phyloP scores from a whole-genome alignment of 345 rosid species.

The Anastatica hierochuntica region DNA sequence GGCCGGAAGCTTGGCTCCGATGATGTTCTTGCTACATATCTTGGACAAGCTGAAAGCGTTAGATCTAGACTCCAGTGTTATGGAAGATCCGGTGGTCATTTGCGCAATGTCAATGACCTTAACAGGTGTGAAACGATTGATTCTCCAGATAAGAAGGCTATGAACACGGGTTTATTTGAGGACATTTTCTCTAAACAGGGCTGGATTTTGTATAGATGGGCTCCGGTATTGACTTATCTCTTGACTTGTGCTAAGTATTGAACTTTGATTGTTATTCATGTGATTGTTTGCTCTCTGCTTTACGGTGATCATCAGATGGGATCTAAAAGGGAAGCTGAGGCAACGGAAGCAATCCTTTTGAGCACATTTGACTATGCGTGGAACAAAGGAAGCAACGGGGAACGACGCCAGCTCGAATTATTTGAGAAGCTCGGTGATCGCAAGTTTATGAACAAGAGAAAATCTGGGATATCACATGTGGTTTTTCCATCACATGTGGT shows the following conservation, averaged over 20 bases:
- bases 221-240: constrained; percentile 37
- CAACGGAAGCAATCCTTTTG: constrained; percentile 50
- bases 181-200: constrained; percentile 42
- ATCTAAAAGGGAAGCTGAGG: constrained; percentile 49
- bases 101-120: constrained; percentile 32
- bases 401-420: constrained; percentile 51
- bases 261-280: neutral
- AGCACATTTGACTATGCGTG: constrained; percentile 76
- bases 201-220: constrained; percentile 65
- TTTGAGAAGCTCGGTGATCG: constrained; percentile 39
- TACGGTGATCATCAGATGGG: no score
- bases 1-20: constrained; percentile 39
- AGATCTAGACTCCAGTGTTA: constrained; percentile 68
- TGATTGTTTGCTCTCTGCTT: neutral
- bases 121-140: constrained; percentile 9
- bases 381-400: constrained; percentile 75
- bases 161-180: constrained; percentile 31
- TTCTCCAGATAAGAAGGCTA: constrained; percentile 19
- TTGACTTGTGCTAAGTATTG: neutral
- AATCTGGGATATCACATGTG: constrained; percentile 26
- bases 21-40: constrained; percentile 43
- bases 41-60: constrained; percentile 86
- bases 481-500: constrained; percentile 42
- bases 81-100: constrained; percentile 78
- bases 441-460: constrained; percentile 24